Evolutionary conservation across 1,284 basidiomycete species (phyloP), one percentile per base, ranked within the genome.

Genomic region (Xerocomus nothofagi): DNA sequence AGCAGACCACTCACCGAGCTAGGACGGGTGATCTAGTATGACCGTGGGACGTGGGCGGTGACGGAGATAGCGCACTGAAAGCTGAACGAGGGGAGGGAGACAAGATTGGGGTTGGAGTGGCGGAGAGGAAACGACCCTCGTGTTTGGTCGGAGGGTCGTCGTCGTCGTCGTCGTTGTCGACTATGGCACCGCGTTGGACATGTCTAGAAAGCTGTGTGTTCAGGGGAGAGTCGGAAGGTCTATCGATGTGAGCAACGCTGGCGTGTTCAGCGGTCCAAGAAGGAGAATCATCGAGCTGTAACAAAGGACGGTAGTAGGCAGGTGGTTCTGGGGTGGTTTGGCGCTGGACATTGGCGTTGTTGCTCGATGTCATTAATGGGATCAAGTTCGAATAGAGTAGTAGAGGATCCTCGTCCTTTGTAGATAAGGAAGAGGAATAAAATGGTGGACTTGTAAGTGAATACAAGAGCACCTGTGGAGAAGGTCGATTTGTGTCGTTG

Each of bases 21-120:
- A 67, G 53, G 17, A 67, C 63, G 20, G 65, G 65, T 8, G 65
- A 70, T 31, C 65, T 65, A 34, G 46, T 65, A 32, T 67, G 65
- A 7, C 68, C 65, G 32, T 54, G 44, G 40, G 44, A 50, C 30
- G 20, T 39, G 18, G 48, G 53, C 23, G 49, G 57, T n/a, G 50
- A 49, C 24, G 32, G 49, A 39, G 55, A 58, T 45, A 65, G 46
- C 31, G 47, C 34, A 39, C 41, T 30, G 14, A 42, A 34, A 1
- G 51, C 46, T 20, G 45, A 46, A 43, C 49, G 60, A 42, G 54
- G 56, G 3, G 43, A 45, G 12, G 51, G 54, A 33, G 54, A 53
- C 38, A 44, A 27, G n/a, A 54, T 38, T 15, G 53, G 44, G 1
- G 40, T 51, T 9, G 55, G 45, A 3, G 53, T 40, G n/a, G 34